Base-by-base conservation (phyloP, 75 land plant species). In the Picea sitchensis region DNA sequence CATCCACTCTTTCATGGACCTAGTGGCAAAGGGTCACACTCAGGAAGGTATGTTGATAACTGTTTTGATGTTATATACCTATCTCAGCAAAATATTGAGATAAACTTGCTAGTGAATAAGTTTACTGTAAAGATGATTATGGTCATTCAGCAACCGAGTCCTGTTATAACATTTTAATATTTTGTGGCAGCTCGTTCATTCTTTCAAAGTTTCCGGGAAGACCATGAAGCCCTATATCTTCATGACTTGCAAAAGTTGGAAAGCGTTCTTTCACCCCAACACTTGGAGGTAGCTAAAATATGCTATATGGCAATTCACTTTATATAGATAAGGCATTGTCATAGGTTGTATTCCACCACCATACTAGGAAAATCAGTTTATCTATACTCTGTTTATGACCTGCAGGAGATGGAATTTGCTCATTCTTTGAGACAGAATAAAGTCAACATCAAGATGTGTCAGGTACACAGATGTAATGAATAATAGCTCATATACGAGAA, bases 231-330 rank as follows among this genome's bases (percentile, higher is more conserved):
- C 64, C 64, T 86, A 81, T 93, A 93, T 85, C 76, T 83, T 58
- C 80, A 94, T n/a, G 99, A 98, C 78, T 86, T 98, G 23, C 98
- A 93, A 76, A 95, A 92, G 82, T 88, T 98, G 80, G 99, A 98
- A 85, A 91, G 94, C 18, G 87, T 98, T 79, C 87, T 98, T 65
- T 82, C 98, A 58, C 93, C 96, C 8, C 89, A 90, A 56, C 99
- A 98, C 83, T 75, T 98, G 87, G 90, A 96, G 93, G 99, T 92
- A 68, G 36, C 59, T 75, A 44, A 71, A 57, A 36, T 85, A 14
- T 81, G 13, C 38, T 71, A 14, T 15, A 31, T 38, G 62, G 36
- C 68, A 71, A 4, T 30, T 78, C 20, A 34, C 75, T 31, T 76
- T 78, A 76, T 20, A 65, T 63, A 34, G 21, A 4, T 38, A 11